phyloP scores from a whole-genome alignment of 2,329 filamentous ascomycete genomes.

The Claviceps citrina region DNA sequence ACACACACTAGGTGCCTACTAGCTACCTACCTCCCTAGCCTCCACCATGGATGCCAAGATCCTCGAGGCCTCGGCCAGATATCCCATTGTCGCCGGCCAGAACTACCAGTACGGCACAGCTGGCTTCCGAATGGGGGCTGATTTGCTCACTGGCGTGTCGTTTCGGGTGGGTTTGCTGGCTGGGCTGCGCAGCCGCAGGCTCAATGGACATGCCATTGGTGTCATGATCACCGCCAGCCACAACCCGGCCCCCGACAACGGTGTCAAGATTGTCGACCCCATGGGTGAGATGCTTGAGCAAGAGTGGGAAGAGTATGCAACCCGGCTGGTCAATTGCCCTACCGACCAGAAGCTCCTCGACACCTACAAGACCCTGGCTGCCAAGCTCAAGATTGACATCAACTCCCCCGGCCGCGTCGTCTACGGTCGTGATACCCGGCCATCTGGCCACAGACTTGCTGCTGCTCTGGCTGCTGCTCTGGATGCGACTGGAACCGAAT shows the following conservation, averaged over 20 bases:
- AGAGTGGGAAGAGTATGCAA: conserved; percentile 85
- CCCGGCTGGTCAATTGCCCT: conserved; percentile 71
- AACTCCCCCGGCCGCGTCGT: conserved; percentile 61
- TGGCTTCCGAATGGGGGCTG: conserved; percentile 54
- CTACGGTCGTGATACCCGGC: conserved; percentile 82
- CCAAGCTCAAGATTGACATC: conserved; percentile 61
- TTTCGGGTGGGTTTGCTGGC: conserved; percentile 86
- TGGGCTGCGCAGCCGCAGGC: conserved; percentile 74
- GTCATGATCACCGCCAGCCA: conserved; percentile 94
- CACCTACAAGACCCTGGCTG: conserved; percentile 60
- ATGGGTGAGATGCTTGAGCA: conserved; percentile 97
- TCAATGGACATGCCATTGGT: conserved; percentile 80
- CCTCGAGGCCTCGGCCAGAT: conserved; percentile 45
- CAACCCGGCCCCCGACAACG: conserved; percentile 80
- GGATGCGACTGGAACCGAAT: conserved; percentile 57
- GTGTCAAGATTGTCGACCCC: conserved; percentile 90
- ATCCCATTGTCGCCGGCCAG: conserved; percentile 40
- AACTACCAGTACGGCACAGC: conserved; percentile 51
- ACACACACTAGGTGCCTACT: too few relatives aligned
- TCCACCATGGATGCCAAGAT: conserved; percentile 38
- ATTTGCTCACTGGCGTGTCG: conserved; percentile 79
- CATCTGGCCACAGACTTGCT: conserved; percentile 74
- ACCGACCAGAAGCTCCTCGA: conserved; percentile 60
- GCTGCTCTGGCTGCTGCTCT: conserved; percentile 66
- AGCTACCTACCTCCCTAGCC: too few relatives aligned